Base-by-base conservation (phyloP, 2,329 filamentous ascomycete genomes). In the Ascochyta viciae-villosae region DNA sequence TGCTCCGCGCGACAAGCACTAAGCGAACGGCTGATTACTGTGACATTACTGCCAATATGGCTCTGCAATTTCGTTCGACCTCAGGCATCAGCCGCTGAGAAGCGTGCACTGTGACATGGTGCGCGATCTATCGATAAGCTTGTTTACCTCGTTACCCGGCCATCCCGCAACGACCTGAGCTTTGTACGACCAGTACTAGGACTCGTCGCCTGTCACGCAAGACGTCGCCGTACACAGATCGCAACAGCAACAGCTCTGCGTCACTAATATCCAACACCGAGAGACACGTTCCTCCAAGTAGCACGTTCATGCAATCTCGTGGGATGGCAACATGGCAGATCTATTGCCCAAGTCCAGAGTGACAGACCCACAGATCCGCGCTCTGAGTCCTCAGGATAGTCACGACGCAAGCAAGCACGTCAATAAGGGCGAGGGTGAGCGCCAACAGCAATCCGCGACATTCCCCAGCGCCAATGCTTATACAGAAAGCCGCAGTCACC, bases 301-400 rank as follows among this genome's bases (percentile, higher is more conserved):
- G 52, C 48, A 58, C 45, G 53, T 50, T 48, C 52, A 63, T 66
- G 60, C 64, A 59, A 48, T 53, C 37, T 45, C 26, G 34, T 51
- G 52, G 57, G 39, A 43, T 56, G 19, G 54, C 49, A 62, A 50
- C 26, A 79, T 78, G 76, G 67, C 73, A 42, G 72, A 78, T 41
- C 61, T 65, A 26, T 55, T 80, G 44, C 77, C 79, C 38, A 74
- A 75, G 54, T 80, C 81, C 67, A 77, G 74, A 61, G 72, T 79
- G 52, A 78, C 76, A 34, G 77, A 81, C 67, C 74, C 77, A 55
- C 73, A 75, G 19, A 68, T 69, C 54, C 66, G 65, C 57, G 54
- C 63, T 27, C 58, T 61, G 16, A 64, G 65, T 43, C 67, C 76
- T 19, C 54, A 71, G 38, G 66, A 72, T 35, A 63, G 62, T 33